A percentile compares a stretch with the other conserved stretches of the same genome.
phyloP scores from a whole-genome alignment of 352 stramenopile genomes.

The Globisporangium polare region DNA sequence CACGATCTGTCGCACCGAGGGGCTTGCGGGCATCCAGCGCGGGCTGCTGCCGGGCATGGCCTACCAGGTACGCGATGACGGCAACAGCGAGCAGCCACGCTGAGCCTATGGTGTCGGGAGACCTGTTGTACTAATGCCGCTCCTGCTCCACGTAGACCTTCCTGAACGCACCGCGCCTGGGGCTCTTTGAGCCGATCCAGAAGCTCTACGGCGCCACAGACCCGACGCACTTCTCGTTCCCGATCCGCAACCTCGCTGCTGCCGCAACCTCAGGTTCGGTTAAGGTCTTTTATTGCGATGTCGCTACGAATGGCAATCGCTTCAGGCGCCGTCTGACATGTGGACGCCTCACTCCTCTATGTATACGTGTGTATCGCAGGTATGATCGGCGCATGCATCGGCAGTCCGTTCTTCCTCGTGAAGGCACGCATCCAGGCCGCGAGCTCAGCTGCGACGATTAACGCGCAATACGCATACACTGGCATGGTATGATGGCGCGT shows the following conservation, averaged over 20 bases:
- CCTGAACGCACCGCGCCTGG: constrained; percentile 78
- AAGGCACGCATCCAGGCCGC: constrained; percentile 83
- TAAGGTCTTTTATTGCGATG: neutral
- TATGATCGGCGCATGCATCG: constrained; percentile 70
- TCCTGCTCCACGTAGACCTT: constrained; percentile 13
- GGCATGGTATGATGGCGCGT: constrained; percentile 85
- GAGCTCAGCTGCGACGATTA: constrained; percentile 67
- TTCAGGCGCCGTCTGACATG: neutral
- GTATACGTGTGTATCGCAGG: constrained; percentile 19
- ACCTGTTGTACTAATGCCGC: neutral
- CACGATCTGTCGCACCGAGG: constrained; percentile 75
- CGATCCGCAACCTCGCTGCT: constrained; percentile 69
- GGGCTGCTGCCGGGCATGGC: constrained; percentile 71
- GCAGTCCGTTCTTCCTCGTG: constrained; percentile 83
- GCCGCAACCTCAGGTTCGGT: constrained; percentile 59
- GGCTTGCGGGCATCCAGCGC: constrained; percentile 73
- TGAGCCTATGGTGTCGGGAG: neutral
- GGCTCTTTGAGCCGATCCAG: constrained; percentile 78
- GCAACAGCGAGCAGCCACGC: neutral
- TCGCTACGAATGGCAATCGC: neutral
- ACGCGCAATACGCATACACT: constrained; percentile 80
- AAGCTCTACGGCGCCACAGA: constrained; percentile 78
- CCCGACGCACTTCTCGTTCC: constrained; percentile 65
- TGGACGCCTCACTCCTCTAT: neutral
- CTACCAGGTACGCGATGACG: constrained; percentile 64